Percentiles rank a stretch among this genome's conserved stretches.
Evolutionary conservation across 225 moss, liverwort and hornwort genomes (phyloP).

Genomic region (Asterella californica): DNA sequence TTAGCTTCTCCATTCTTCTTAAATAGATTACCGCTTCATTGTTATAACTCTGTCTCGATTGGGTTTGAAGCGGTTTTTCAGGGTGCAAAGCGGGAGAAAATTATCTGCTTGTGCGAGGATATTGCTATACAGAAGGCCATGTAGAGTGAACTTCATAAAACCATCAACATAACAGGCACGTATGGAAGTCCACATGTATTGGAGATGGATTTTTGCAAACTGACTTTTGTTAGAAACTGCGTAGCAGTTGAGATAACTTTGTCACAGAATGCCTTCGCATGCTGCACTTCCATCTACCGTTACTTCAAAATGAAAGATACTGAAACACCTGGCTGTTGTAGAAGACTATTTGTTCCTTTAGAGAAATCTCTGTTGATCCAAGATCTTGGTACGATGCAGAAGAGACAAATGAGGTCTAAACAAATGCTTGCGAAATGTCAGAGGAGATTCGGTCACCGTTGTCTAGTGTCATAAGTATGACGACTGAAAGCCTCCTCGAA

Average conservation of each 20-base stretch:
- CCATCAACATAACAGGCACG: conserved; percentile 65
- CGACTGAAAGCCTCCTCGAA: no score
- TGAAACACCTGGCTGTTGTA: neutral
- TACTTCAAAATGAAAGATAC: no score
- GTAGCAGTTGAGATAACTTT: no score
- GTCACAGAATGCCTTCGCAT: neutral
- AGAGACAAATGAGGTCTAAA: conserved; percentile 84
- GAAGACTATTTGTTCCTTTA: neutral
- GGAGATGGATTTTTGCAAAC: neutral
- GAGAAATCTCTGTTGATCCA: neutral
- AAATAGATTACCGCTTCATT: neutral
- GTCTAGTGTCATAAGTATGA: conserved; percentile 82
- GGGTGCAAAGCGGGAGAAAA: conserved; percentile 66
- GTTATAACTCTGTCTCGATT: neutral
- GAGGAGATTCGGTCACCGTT: conserved; percentile 88
- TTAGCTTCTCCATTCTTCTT: neutral
- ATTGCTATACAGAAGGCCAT: conserved; percentile 72
- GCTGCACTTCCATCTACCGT: neutral
- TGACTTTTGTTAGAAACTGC: neutral
- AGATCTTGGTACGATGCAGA: conserved; percentile 37
- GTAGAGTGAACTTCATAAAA: conserved; percentile 78
- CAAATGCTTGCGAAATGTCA: conserved; percentile 90
- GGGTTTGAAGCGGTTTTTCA: conserved; percentile 20
- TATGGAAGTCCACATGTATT: neutral
- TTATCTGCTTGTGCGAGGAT: conserved; percentile 61